Conservation (phyloP, 495 filamentous ascomycete genomes). For the Sabuloglossum arenarium region DNA sequence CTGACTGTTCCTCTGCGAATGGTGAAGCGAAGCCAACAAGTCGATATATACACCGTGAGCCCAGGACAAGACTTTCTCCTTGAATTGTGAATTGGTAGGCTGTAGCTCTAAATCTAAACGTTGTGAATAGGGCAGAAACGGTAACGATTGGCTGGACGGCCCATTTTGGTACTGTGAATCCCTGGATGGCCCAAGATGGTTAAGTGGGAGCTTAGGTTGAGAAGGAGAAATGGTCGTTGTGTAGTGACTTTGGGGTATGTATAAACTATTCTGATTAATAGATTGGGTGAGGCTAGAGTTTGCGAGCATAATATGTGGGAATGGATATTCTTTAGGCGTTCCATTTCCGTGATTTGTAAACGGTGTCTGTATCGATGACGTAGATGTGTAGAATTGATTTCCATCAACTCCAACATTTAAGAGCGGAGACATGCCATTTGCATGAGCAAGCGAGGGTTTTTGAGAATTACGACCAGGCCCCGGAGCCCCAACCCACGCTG, state of each 20-base stretch:
- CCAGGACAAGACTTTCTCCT: constrained; percentile 64
- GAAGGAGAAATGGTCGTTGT: background rate
- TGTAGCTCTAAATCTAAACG: background rate
- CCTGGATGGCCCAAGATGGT: background rate
- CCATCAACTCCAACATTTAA: background rate
- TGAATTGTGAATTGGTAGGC: constrained; percentile 36
- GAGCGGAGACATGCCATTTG: background rate
- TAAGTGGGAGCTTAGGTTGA: background rate
- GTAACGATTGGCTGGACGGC: background rate
- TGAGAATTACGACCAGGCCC: background rate
- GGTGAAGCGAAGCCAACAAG: constrained; percentile 54
- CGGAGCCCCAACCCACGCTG: background rate
- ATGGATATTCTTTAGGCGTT: background rate
- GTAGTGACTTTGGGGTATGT: background rate
- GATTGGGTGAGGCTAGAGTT: background rate
- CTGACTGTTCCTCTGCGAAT: constrained; percentile 24
- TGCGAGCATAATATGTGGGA: background rate
- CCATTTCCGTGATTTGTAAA: background rate
- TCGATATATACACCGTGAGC: constrained; percentile 80
- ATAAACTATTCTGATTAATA: background rate
- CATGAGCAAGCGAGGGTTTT: background rate
- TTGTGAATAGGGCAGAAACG: background rate
- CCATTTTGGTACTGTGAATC: background rate
- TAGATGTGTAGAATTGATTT: background rate
- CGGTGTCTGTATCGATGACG: background rate